phyloP scores from a whole-genome alignment of 1,284 basidiomycete genomes.

The Ceratobasidium papillatum region DNA sequence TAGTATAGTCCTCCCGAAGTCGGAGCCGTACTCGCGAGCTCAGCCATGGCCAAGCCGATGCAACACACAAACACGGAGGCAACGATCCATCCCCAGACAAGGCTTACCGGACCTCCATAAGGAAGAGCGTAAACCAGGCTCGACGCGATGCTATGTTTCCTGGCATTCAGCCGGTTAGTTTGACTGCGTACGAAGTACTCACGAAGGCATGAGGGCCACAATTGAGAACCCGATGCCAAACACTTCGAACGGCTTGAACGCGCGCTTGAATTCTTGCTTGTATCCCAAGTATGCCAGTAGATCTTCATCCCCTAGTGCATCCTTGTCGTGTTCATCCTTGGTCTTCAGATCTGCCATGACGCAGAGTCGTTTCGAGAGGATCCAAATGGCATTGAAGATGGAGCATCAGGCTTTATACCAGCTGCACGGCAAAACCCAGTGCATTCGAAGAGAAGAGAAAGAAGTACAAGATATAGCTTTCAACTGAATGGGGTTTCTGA shows the following conservation, averaged over 20 bases:
- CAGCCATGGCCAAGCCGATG: conserved; percentile 51
- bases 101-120: conserved; percentile 78
- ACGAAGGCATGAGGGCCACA: conserved; percentile 59
- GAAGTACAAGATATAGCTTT: neutral
- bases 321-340: no score
- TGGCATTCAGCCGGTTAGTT: conserved; percentile 16
- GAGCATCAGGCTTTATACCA: neutral
- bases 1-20: conserved; percentile 49
- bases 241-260: conserved; percentile 70
- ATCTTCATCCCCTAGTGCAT: conserved; percentile 52
- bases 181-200: neutral
- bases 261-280: conserved; percentile 75
- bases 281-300: conserved; percentile 65
- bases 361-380: no score
- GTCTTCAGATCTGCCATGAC: no score
- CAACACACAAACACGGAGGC: conserved; percentile 53
- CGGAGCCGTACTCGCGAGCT: conserved; percentile 1
- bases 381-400: no score
- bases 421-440: neutral
- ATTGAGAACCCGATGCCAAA: conserved; percentile 72
- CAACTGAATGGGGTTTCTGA: neutral
- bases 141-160: conserved; percentile 54
- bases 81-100: conserved; percentile 72
- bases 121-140: conserved; percentile 76
- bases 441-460: neutral